Conservation (phyloP, 139 green algal genomes). For the Picochlorum sp. region DNA sequence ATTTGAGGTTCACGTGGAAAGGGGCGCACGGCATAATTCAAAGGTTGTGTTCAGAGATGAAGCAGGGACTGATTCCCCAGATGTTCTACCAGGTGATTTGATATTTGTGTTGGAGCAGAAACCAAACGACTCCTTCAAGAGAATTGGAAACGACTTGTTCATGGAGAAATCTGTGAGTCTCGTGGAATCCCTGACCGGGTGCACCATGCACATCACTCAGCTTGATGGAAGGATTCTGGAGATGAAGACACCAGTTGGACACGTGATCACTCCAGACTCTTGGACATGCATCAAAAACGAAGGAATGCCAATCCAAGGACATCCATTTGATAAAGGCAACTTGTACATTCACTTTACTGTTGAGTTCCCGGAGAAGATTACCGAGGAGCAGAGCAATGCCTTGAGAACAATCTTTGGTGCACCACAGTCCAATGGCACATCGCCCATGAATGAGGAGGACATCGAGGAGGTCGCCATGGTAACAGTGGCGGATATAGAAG, state of each 20-base stretch:
- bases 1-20: constrained; percentile 94
- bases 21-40: constrained; percentile 73
- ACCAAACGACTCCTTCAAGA: constrained; percentile 86
- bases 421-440: constrained; percentile 12
- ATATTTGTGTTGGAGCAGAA: constrained; percentile 92
- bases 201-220: constrained; percentile 70
- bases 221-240: constrained; percentile 88
- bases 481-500: constrained; percentile 68
- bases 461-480: constrained; percentile 36
- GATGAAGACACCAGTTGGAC: constrained; percentile 42
- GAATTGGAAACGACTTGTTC: constrained; percentile 84
- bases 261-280: constrained; percentile 87
- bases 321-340: constrained; percentile 88
- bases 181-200: constrained; percentile 81
- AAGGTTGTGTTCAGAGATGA: constrained; percentile 91
- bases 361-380: constrained; percentile 72
- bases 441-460: constrained; percentile 58
- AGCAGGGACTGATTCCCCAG: constrained; percentile 76
- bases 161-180: constrained; percentile 81
- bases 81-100: constrained; percentile 86
- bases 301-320: constrained; percentile 89
- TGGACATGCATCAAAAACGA: constrained; percentile 76
- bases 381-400: constrained; percentile 18
- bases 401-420: constrained; percentile 22
- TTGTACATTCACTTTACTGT: constrained; percentile 86